Evolutionary conservation across 208 protist genomes (phyloP).

Genomic region (Porcisia hertigi): DNA sequence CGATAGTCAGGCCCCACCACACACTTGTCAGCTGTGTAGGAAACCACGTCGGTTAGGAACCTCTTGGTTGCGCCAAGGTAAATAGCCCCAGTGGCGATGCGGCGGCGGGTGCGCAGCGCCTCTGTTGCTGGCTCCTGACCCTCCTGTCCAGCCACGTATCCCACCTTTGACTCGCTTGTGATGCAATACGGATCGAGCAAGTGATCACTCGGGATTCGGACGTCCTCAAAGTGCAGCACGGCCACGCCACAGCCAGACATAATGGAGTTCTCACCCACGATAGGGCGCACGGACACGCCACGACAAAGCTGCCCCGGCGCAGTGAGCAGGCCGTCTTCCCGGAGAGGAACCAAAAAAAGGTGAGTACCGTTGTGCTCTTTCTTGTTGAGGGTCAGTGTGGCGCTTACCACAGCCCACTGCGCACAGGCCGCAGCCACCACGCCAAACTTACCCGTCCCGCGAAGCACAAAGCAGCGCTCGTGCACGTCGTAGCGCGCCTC

Average conservation of each 20-base stretch:
- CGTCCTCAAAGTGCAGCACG: slow-evolving; percentile 80
- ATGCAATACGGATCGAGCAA: slow-evolving; percentile 71
- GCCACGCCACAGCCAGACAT: slow-evolving; percentile 58
- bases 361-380: slow-evolving; percentile 81
- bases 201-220: slow-evolving; percentile 53
- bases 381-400: slow-evolving; percentile 76
- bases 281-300: slow-evolving; percentile 50
- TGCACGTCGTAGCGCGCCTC: slow-evolving; percentile 81
- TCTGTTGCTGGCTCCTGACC: slow-evolving; percentile 39
- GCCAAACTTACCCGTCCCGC: slow-evolving; percentile 85
- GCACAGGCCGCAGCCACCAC: slow-evolving; percentile 69
- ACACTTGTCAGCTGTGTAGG: slow-evolving; percentile 61
- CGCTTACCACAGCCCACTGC: slow-evolving; percentile 83
- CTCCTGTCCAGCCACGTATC: slow-evolving; percentile 41
- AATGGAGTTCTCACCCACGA: slow-evolving; percentile 49
- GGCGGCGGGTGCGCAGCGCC: slow-evolving; percentile 59
- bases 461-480: slow-evolving; percentile 78
- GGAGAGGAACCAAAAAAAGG: slow-evolving; percentile 71
- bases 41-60: slow-evolving; percentile 60
- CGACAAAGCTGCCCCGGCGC: slow-evolving; percentile 35
- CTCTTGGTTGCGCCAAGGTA: slow-evolving; percentile 72
- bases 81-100: slow-evolving; percentile 73
- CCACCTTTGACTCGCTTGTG: slow-evolving; percentile 43
- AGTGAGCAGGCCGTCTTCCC: slow-evolving; percentile 28
- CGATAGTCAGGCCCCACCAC: slow-evolving; percentile 71